Evolutionary conservation across 305 asterid genomes (phyloP), one percentile per base, ranked within the genome.

Genomic region (Solanum chacoense): DNA sequence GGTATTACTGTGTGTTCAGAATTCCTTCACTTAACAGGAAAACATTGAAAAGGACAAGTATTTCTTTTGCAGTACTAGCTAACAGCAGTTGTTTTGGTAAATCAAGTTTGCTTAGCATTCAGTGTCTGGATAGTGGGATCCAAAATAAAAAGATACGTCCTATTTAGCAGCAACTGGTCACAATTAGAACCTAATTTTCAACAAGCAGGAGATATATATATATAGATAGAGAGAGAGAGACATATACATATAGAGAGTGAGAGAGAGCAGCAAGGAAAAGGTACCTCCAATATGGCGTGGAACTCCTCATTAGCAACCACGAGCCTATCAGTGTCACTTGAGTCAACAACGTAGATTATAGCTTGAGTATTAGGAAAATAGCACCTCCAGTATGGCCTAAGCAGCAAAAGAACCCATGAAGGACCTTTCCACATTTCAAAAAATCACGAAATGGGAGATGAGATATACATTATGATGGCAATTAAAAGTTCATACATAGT

Each of bases 301-400:
- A 97, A 97, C 92, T 97, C 99, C 92, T 97, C 99, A 88, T 92
- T 97, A 88, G 99, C 98, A 92, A 95, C 91, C 92, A 94, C 95
- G 91, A 97, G 94, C 93, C 99, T 93, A 90, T 97, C 99, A 7
- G 98, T 96, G 90, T 97, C 99, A 91, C 99, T 97, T 85, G 99
- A 97, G 93, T 97, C 99, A 85, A 97, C 99, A 89, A 97, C 99
- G 90, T 97, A 97, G 89, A 97, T 95, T 88, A 97, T 95, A 91
- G 98, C 99, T 92, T 97, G 99, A 89, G 99, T 97, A 91, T 97
- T 97, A 36, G 99, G 99, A 88, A 95, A 97, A 92, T 97, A 97
- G 94, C 99, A 97, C 88, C 99, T 93, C 98, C 99, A 97, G 91
- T 97, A 96, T 59, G 99, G 99, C 94, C 99, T 83, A 83, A 83